Evolutionary conservation across 1,284 basidiomycete species (phyloP).

Genomic region (Prillingera fragicola): DNA sequence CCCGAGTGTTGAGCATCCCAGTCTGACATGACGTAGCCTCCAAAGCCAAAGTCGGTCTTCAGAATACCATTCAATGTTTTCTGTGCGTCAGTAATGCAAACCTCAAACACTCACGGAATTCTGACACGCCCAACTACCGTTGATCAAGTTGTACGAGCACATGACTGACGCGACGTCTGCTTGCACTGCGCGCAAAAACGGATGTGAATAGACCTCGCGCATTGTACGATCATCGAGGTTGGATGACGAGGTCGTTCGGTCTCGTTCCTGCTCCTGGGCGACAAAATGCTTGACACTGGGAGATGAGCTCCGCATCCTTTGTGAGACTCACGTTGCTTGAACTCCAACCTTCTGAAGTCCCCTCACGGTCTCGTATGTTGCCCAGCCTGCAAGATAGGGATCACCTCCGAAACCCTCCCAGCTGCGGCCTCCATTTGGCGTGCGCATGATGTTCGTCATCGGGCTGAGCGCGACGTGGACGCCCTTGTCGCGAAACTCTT

Average conservation of each 20-base stretch:
- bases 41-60: slow-evolving; percentile 67
- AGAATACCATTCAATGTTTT: slow-evolving; percentile 63
- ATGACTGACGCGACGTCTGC: slow-evolving; percentile 66
- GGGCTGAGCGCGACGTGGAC: slow-evolving; percentile 63
- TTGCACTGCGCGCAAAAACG: slow-evolving; percentile 62
- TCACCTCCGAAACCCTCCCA: slow-evolving; percentile 73
- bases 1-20: slow-evolving; percentile 25
- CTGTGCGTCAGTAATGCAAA: too few species aligned
- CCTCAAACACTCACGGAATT: slow-evolving; percentile 44
- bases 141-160: slow-evolving; percentile 64
- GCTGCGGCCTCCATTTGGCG: slow-evolving; percentile 64
- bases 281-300: slow-evolving; percentile 23
- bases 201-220: slow-evolving; percentile 27
- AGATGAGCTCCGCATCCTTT: too few species aligned
- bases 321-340: slow-evolving; percentile 47
- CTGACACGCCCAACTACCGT: slow-evolving; percentile 60
- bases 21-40: slow-evolving; percentile 29
- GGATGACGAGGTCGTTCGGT: slow-evolving; percentile 19
- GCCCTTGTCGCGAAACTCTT: slow-evolving; percentile 73
- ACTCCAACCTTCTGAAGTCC: slow-evolving; percentile 70
- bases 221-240: slow-evolving; percentile 24
- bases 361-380: slow-evolving; percentile 65
- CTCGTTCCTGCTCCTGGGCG: slow-evolving; percentile 25
- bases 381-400: slow-evolving; percentile 64
- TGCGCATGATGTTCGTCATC: slow-evolving; percentile 53